Evolutionary conservation across 2,329 filamentous ascomycete genomes (phyloP).

Genomic region (Alternaria conjuncta): DNA sequence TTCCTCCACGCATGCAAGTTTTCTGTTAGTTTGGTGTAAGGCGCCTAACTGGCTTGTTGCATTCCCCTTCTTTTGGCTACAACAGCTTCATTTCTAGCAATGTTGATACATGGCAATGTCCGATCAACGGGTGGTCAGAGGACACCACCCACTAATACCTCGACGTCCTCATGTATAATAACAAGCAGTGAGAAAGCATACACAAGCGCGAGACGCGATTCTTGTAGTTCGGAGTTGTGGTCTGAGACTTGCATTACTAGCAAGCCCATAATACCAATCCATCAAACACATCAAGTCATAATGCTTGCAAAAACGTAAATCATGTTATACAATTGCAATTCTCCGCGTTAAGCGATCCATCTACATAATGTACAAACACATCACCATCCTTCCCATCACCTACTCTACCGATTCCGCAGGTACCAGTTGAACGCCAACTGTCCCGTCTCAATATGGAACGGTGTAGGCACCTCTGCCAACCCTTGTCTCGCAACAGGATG

Average conservation of each 20-base stretch:
- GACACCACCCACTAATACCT: conserved; percentile 11
- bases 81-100: background rate
- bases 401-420: conserved; percentile 72
- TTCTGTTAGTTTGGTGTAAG: background rate
- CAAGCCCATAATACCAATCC: background rate
- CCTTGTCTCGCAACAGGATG: conserved; percentile 91
- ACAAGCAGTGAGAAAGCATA: background rate
- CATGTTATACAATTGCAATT: conserved; percentile 8
- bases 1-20: background rate
- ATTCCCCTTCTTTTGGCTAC: too few species aligned
- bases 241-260: background rate
- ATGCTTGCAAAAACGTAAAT: background rate
- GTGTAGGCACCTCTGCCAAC: conserved; percentile 75
- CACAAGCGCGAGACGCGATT: background rate
- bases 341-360: background rate
- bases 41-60: background rate
- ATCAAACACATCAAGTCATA: background rate
- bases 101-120: background rate
- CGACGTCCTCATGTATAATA: conserved; percentile 12
- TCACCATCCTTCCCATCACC: background rate
- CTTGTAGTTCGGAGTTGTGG: too few species aligned
- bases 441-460: conserved; percentile 72
- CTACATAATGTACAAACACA: conserved; percentile 14
- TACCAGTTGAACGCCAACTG: conserved; percentile 96
- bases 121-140: conserved; percentile 4